Conservation (phyloP, 2,329 filamentous ascomycete species). For the Parastagonospora avenae region DNA sequence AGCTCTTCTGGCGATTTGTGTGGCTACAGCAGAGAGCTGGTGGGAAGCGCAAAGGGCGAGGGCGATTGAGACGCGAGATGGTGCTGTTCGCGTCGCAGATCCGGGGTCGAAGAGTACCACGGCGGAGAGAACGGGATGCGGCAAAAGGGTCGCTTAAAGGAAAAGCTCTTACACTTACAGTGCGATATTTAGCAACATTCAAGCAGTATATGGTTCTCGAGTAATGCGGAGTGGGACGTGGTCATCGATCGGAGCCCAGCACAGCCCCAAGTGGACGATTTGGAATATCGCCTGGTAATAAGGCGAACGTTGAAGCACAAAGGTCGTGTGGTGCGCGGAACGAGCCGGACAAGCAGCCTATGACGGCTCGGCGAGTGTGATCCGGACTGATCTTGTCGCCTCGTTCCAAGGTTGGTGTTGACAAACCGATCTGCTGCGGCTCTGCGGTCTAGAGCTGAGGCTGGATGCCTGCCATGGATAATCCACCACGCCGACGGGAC, state of each 20-base stretch:
- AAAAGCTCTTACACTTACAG: slow-evolving; percentile 29
- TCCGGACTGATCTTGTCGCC: slow-evolving; percentile 7
- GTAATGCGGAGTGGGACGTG: slow-evolving; percentile 17
- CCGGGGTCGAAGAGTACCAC: slow-evolving; percentile 18
- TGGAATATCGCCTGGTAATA: slow-evolving; percentile 30
- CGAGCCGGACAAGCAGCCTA: slow-evolving; percentile 12
- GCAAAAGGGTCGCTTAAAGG: slow-evolving; percentile 11
- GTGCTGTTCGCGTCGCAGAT: slow-evolving; percentile 38
- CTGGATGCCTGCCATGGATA: slow-evolving; percentile 5
- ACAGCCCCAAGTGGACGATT: slow-evolving; percentile 34
- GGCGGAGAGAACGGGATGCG: slow-evolving; percentile 16
- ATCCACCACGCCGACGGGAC: slow-evolving; percentile 3
- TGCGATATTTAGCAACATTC: slow-evolving; percentile 23
- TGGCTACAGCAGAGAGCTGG: background rate
- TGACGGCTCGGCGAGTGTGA: slow-evolving; percentile 10
- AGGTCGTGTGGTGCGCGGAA: slow-evolving; percentile 10
- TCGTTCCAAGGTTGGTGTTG: slow-evolving; percentile 7
- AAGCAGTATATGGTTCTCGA: slow-evolving; percentile 15
- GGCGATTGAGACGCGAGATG: slow-evolving; percentile 36
- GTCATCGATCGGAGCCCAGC: slow-evolving; percentile 16
- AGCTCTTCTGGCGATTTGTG: background rate
- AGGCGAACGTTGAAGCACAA: slow-evolving; percentile 15
- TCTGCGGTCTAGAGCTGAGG: slow-evolving; percentile 21
- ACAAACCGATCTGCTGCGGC: slow-evolving; percentile 14
- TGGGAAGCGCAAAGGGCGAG: slow-evolving; percentile 12